Evolutionary conservation across 768 basidiomycete genomes (phyloP).

Genomic region (Russula abietina): DNA sequence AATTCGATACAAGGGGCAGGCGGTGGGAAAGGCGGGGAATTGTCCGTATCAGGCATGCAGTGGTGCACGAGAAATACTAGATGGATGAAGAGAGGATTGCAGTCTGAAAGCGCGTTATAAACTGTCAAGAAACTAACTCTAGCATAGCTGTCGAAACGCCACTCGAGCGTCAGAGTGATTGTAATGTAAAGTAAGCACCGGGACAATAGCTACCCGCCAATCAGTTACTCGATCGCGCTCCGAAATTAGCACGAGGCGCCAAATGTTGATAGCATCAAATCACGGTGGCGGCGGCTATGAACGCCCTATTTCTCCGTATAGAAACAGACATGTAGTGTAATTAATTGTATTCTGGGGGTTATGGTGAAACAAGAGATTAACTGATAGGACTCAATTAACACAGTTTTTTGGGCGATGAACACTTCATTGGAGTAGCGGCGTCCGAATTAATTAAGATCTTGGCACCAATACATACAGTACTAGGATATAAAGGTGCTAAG

Average conservation of each 20-base stretch:
- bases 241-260: not conserved
- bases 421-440: not conserved
- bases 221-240: not conserved
- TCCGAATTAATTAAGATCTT: not conserved
- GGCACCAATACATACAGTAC: not conserved
- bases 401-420: not conserved
- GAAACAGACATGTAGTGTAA: not conserved
- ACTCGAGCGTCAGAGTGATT: not conserved
- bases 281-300: not conserved
- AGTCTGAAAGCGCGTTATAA: not conserved
- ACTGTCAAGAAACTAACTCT: not conserved
- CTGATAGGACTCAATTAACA: not conserved
- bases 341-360: not conserved
- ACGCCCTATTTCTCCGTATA: not conserved
- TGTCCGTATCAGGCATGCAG: slow-evolving; percentile 1
- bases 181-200: not conserved
- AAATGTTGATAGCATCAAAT: slow-evolving; percentile 4
- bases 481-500: not conserved
- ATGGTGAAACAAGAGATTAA: not conserved
- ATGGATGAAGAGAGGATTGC: not conserved
- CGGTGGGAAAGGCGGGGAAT: not conserved
- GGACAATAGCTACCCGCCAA: not conserved
- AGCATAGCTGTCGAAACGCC: slow-evolving; percentile 3
- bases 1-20: slow-evolving; percentile 42
- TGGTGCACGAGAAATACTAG: not conserved